Evolutionary conservation across 2,329 filamentous ascomycete species (phyloP), one percentile per base, ranked within the genome.

Genomic region (Cladophialophora chaetospira): DNA sequence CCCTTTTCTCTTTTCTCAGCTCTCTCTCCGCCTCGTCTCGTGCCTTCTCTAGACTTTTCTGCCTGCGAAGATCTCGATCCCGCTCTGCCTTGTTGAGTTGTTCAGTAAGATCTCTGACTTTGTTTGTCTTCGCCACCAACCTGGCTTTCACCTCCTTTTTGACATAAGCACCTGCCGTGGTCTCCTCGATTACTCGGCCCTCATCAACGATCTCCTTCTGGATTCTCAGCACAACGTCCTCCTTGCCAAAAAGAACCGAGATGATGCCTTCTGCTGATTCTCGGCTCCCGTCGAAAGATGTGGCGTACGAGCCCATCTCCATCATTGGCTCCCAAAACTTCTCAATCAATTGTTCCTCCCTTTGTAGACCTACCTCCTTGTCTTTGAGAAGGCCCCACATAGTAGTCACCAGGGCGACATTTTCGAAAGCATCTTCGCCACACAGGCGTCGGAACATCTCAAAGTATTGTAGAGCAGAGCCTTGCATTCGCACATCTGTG

Each of bases 391-490:
- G 23, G 23, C 21, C 31, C 61, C 61, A 63, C 36, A 55, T 51
- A 2, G 47, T 60, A 4, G 61, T 63, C 15, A 15, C 31, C 11
- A 63, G 46, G 23, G 43, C 29, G 8, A 60, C 42, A 25, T 47
- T 28, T n/a, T 26, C 19, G 13, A 42, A 43, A 10, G 6, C 13
- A 9, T 35, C 19, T 6, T 44, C 5, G 21, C 62, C 62, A 21
- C 50, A 54, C 26, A 64, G 42, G 21, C 33, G 48, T 38, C 53
- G 48, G 26, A 64, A 57, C 19, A 64, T 57, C 15, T 33, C 26
- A 5, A 61, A 29, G 26, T 33, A 63, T 11, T 28, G 46, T n/a
- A 57, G 10, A 11, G 62, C 55, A 8, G 51, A 54, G 15, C 55
- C 49, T 10, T 42, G 23, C 45, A 63, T 49, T 8, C 58, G 31